A percentile compares a stretch with the other conserved stretches of the same genome.
Conservation (phyloP, 441 rosid species). For the Sinapis alba region DNA sequence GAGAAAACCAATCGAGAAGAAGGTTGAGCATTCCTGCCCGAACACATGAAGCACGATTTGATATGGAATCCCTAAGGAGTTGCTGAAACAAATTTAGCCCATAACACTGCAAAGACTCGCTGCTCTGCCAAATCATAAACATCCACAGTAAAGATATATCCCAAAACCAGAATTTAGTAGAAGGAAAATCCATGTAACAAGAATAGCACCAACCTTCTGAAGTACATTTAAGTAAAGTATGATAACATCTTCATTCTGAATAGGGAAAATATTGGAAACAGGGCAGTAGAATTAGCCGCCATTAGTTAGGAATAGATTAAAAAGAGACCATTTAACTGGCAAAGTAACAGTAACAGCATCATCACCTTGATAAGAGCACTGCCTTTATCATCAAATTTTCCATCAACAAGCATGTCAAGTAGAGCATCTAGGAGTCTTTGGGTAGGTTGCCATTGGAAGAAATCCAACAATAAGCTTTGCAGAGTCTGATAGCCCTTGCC, state of each 20-base stretch:
- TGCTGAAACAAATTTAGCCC: conserved; percentile 91
- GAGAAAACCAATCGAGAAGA: conserved; percentile 98
- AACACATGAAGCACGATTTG: conserved; percentile 95
- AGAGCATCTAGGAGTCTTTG: conserved; percentile 85
- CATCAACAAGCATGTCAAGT: conserved; percentile 99
- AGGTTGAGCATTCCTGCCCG: conserved; percentile 97
- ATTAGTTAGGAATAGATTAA: conserved; percentile 25
- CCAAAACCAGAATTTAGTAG: conserved; percentile 17
- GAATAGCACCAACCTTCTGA: conserved; percentile 86
- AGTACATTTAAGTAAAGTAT: conserved; percentile 88
- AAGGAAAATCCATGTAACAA: conserved; percentile 20
- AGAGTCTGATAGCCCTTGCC: conserved; percentile 97
- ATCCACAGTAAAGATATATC: conserved; percentile 46
- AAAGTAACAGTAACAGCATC: conserved; percentile 27
- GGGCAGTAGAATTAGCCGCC: conserved; percentile 30
- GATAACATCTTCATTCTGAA: conserved; percentile 98
- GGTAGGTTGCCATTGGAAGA: conserved; percentile 85
- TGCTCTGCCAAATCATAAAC: conserved; percentile 99
- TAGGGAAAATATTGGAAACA: conserved; percentile 36
- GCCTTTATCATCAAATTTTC: conserved; percentile 76
- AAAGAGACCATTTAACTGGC: conserved; percentile 17
- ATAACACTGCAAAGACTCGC: conserved; percentile 86
- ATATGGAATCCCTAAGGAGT: conserved; percentile 92
- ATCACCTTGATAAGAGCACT: conserved; percentile 85
- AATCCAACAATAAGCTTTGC: conserved; percentile 91